Base-by-base conservation (phyloP, 2,329 filamentous ascomycete genomes). In the Aspergillus aculeatinus region DNA sequence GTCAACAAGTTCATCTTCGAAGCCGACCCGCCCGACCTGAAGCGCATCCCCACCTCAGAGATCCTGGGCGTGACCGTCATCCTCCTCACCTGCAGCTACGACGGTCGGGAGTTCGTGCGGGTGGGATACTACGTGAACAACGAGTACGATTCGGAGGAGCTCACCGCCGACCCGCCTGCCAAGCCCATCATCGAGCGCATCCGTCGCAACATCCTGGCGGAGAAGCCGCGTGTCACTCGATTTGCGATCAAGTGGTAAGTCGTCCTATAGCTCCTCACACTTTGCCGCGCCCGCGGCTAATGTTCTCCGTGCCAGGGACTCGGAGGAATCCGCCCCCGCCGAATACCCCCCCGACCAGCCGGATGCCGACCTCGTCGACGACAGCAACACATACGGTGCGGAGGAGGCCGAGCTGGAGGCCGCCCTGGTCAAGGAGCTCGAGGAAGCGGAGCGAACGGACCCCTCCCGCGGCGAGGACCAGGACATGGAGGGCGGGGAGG, bases 101-200 rank as follows among this genome's bases (percentile, higher is more conserved):
- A 99, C 72, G 90, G 90, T 57, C 88, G 95, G 72, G 95, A 99
- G 77, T 99, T 99, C 71, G 92, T 99, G 44, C 92, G 95, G 67
- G 94, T 99, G 48, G 95, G 95, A 63, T 99, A 99, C 85, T 99
- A 99, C 70, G 95, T 99, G 72, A 99, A 98, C 84, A 99, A 99
- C 72, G 96, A 99, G 78, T 99, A 99, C 77, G 92, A 96, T 69
- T 90, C 90, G 27, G 92, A 96, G 71, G 91, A 96, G 76, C 85
- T 99, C 64, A 89, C 87, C 69, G 87, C 89, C 51, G 93, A 98
- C 70, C 95, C 95, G 10, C 95, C 95, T 6, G 84, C 92, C 60
- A 96, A 96, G 82, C 93, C 93, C 44, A 84, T 96, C 68, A 89
- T 98, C 65, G 96, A 99, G 75, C 91, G 92, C 72, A 92, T 99